These are phyloP conservation scores for Cordyceps farinosa DNA, from an alignment of 2,329 filamentous ascomycete species.

Conservation along the genomic window DNA sequence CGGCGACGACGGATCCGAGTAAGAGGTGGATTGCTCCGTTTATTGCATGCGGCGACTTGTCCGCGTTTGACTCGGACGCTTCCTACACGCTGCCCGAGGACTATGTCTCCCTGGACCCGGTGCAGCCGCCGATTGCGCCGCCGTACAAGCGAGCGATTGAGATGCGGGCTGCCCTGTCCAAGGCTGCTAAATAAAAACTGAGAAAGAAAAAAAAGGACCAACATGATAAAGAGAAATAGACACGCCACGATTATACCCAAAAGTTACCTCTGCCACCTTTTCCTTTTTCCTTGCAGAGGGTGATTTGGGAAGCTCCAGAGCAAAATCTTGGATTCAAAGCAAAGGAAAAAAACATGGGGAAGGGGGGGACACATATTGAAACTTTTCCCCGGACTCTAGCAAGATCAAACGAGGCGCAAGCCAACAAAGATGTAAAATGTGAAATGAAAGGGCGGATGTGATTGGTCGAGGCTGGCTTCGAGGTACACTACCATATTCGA, in stretches of 20 bases:
- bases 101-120: constrained; percentile 80
- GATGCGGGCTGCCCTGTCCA: constrained; percentile 45
- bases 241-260: neutral
- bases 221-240: neutral
- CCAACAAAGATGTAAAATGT: neutral
- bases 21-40: constrained; percentile 90
- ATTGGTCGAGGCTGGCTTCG: neutral
- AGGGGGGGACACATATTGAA: neutral
- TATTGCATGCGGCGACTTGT: constrained; percentile 93
- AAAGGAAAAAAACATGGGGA: neutral
- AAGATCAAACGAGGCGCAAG: neutral
- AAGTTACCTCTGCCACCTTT: neutral
- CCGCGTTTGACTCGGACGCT: constrained; percentile 91
- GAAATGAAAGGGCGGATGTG: neutral
- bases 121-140: constrained; percentile 93
- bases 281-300: neutral
- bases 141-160: constrained; percentile 92
- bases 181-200: constrained; percentile 26
- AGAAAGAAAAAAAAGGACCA: neutral
- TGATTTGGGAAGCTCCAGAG: neutral
- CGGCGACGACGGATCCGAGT: constrained; percentile 29
- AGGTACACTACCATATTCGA: constrained; percentile 14
- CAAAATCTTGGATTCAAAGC: neutral
- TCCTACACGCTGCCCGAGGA: constrained; percentile 87
- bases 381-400: neutral